phyloP scores from a whole-genome alignment of 352 stramenopile species.

The Lagenidium giganteum region DNA sequence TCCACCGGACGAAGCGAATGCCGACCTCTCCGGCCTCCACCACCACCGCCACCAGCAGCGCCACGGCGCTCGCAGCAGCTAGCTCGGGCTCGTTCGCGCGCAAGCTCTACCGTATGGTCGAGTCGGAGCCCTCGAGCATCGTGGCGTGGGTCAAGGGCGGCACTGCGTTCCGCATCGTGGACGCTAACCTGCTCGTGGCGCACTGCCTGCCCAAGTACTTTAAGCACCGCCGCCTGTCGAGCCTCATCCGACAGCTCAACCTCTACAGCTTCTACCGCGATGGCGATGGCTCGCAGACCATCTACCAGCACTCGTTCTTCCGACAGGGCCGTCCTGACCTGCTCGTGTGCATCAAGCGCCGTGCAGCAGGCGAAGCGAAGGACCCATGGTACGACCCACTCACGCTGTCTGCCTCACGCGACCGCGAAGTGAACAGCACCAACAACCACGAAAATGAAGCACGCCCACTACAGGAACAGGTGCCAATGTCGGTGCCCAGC shows the following conservation, averaged over 20 bases:
- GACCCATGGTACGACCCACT: slow-evolving; percentile 71
- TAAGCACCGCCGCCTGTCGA: slow-evolving; percentile 77
- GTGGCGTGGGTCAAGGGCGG: slow-evolving; percentile 72
- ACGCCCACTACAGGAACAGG: too few species aligned
- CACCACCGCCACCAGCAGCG: too few species aligned
- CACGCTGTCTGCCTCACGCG: too few species aligned
- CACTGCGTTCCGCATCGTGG: slow-evolving; percentile 83
- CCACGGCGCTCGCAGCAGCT: too few species aligned
- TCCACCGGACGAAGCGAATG: too few species aligned
- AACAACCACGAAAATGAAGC: too few species aligned
- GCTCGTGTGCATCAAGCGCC: slow-evolving; percentile 70
- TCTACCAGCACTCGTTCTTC: slow-evolving; percentile 78
- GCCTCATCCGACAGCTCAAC: slow-evolving; percentile 82
- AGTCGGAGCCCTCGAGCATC: slow-evolving; percentile 61
- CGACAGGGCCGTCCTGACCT: slow-evolving; percentile 64
- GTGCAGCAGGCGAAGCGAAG: slow-evolving; percentile 63
- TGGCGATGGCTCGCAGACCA: slow-evolving; percentile 66
- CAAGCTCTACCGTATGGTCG: slow-evolving; percentile 75
- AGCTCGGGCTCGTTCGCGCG: slow-evolving; percentile 67
- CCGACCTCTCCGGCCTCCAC: too few species aligned
- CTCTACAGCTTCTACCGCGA: slow-evolving; percentile 89
- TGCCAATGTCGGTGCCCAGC: too few species aligned
- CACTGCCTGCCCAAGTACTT: slow-evolving; percentile 87
- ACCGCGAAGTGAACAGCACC: too few species aligned
- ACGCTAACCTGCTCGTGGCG: slow-evolving; percentile 75